Evolutionary conservation across 805 yeast species (phyloP).

Genomic region (Zygotorulaspora florentina): DNA sequence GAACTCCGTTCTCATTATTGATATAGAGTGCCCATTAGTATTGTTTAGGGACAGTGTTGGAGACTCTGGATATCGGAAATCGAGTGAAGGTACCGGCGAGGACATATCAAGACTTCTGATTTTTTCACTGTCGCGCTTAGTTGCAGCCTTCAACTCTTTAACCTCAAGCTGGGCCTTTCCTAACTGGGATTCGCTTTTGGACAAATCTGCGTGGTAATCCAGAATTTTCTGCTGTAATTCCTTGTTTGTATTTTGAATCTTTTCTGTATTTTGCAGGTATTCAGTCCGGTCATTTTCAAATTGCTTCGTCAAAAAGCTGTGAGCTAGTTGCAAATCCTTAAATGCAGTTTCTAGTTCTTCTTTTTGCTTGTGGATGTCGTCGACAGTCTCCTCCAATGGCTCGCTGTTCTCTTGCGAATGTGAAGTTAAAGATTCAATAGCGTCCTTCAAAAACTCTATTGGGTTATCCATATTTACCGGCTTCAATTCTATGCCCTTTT

Average conservation of each 20-base stretch:
- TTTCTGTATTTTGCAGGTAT: slow-evolving; percentile 49
- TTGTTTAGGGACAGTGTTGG: slow-evolving; percentile 18
- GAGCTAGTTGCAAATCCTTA: slow-evolving; percentile 66
- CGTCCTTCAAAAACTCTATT: slow-evolving; percentile 27
- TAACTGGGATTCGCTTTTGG: slow-evolving; percentile 36
- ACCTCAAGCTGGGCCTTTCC: slow-evolving; percentile 37
- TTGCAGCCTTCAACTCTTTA: slow-evolving; percentile 31
- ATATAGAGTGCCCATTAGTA: slow-evolving; percentile 39
- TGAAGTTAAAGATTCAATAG: slow-evolving; percentile 23
- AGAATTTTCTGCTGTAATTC: slow-evolving; percentile 49
- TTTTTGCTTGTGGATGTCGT: slow-evolving; percentile 1
- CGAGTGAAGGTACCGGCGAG: slow-evolving; percentile 23
- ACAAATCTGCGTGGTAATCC: slow-evolving; percentile 37
- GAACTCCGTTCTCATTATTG: slow-evolving; percentile 63
- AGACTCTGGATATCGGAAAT: slow-evolving; percentile 13
- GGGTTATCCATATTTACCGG: slow-evolving; percentile 23
- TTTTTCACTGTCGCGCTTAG: slow-evolving; percentile 16
- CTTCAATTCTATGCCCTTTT: slow-evolving; percentile 27
- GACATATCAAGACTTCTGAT: slow-evolving; percentile 43
- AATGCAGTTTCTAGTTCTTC: slow-evolving; percentile 51
- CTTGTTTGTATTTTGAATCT: slow-evolving; percentile 47
- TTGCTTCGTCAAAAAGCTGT: slow-evolving; percentile 62
- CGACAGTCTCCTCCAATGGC: slow-evolving; percentile 5
- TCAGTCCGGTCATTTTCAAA: slow-evolving; percentile 61
- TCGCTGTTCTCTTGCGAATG: neutral